These are phyloP conservation scores for Aspergillus sclerotioniger DNA, from an alignment of 495 filamentous ascomycete species.

Conservation along the genomic window DNA sequence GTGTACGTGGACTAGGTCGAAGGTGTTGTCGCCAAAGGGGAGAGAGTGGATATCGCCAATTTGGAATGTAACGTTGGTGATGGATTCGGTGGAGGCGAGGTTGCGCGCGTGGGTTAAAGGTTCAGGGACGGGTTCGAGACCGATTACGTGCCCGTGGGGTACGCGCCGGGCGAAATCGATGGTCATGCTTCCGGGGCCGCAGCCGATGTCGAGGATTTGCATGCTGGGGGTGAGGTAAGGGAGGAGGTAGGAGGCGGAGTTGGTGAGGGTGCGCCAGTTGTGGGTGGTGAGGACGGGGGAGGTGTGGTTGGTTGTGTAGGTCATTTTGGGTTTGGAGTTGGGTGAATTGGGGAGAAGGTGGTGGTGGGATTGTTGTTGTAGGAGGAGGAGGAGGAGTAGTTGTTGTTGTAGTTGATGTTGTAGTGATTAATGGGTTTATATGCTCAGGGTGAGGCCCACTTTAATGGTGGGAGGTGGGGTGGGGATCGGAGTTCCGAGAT, in stretches of 20 bases:
- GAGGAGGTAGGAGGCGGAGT: constrained; percentile 52
- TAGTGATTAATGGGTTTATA: constrained; percentile 5
- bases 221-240: constrained; percentile 40
- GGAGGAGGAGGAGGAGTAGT: not conserved
- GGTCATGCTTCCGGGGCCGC: constrained; percentile 38
- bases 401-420: not conserved
- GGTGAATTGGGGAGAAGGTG: not conserved
- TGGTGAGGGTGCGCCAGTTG: constrained; percentile 49
- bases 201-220: constrained; percentile 27
- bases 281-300: constrained; percentile 49
- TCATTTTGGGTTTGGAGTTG: constrained; percentile 11
- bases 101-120: constrained; percentile 42
- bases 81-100: constrained; percentile 33
- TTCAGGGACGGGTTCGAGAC: constrained; percentile 41
- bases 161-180: constrained; percentile 49
- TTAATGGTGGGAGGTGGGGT: not conserved
- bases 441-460: not conserved
- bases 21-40: constrained; percentile 47
- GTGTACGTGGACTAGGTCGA: constrained; percentile 60
- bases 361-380: not conserved
- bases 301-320: constrained; percentile 53
- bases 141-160: constrained; percentile 46
- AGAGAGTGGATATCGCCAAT: constrained; percentile 47
- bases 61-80: constrained; percentile 48
- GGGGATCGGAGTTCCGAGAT: constrained; percentile 13